Evolutionary conservation across 345 rosid genomes (phyloP), one percentile per base, ranked within the genome.

Genomic region (Rubroshorea leprosula): DNA sequence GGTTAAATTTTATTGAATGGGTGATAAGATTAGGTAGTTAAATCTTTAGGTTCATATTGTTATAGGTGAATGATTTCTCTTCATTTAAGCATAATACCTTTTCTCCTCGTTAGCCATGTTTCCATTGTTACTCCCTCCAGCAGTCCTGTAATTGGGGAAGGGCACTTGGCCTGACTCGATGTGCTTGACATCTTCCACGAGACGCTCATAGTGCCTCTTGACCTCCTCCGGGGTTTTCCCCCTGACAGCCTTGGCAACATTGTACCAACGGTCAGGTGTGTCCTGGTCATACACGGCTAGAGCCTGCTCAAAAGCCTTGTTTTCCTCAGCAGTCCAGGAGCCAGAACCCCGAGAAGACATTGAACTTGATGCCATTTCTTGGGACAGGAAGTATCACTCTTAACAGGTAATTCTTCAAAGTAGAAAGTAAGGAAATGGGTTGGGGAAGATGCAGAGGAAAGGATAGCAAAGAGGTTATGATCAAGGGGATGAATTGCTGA

Each of bases 251-350:
- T 55, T 83, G 64, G 99, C 97, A 49, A 93, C 85, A 76, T 93
- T 89, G 68, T 70, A 50, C 99, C 99, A 93, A 50, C 99, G 93
- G 78, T 89, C 96, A 0, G 97, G 99, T 9, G 99, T 89, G 68
- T 93, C 97, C 76, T 73, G 73, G 76, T 93, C 99, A 20, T 76
- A 89, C 58, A 77, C 81, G 10, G 97, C 99, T 72, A 93, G 78
- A 2, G 97, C 99, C 74, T 65, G 78, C 74, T 93, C 99, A 25
- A 93, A 93, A 56, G 85, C 94, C 71, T 93, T 89, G 96, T 93
- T 87, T 72, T 93, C 86, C 84, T 89, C 73, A 0, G 73, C 79
- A 14, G 91, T 85, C 97, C 99, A 93, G 3, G 81, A 80, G 27
- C 72, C 71, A 8, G 87, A 80, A 10, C 81, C 84, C 9, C 79